Percentiles rank a stretch among this genome's conserved stretches.
Conservation (phyloP, 2,329 filamentous ascomycete genomes). For the Diaporthe citriasiana region DNA sequence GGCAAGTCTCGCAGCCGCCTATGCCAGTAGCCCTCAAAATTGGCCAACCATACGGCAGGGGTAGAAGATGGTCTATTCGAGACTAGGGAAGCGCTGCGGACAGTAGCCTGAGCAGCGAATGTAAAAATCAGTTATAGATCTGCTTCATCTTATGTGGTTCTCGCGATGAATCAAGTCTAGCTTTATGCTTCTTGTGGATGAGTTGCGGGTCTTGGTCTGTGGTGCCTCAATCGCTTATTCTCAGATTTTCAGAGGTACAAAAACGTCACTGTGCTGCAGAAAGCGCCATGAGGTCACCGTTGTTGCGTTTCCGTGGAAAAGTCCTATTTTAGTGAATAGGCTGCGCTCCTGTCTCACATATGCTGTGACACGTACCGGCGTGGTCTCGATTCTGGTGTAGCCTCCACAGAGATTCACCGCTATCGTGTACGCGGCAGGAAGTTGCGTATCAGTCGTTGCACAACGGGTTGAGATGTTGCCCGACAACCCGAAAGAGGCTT, state of each 20-base stretch:
- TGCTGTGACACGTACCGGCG: neutral
- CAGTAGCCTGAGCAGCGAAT: neutral
- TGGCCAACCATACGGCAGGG: neutral
- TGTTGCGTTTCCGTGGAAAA: neutral
- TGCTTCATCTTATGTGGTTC: neutral
- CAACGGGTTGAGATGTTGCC: neutral
- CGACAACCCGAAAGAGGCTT: neutral
- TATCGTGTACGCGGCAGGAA: neutral
- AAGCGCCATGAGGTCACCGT: neutral
- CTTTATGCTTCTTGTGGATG: neutral
- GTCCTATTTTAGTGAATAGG: neutral
- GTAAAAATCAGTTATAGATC: neutral
- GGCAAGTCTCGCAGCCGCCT: too few species aligned
- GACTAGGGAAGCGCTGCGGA: too few species aligned
- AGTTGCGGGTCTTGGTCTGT: neutral
- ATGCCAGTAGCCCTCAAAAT: neutral
- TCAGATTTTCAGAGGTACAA: neutral
- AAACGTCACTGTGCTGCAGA: neutral
- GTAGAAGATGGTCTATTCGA: neutral
- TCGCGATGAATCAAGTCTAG: neutral
- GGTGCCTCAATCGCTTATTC: too few species aligned
- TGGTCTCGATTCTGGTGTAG: neutral
- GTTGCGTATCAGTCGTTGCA: neutral
- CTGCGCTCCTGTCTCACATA: neutral
- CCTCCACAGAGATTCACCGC: neutral